Evolutionary conservation across 2,329 filamentous ascomycete species (phyloP), one percentile per base, ranked within the genome.

Genomic region (Trichoderma afroharzianum): DNA sequence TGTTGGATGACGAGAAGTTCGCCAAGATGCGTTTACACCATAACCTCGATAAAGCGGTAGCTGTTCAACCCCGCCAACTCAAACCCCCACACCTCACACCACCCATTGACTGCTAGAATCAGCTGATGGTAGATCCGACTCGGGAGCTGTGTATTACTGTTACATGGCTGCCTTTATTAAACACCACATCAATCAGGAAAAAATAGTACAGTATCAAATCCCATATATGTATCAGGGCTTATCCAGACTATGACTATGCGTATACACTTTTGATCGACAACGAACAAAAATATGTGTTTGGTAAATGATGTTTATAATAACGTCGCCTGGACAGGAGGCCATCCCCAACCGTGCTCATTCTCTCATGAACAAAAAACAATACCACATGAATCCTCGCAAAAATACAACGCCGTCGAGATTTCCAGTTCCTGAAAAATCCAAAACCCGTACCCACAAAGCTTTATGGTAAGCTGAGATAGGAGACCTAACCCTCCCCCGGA

Each of bases 401-500:
- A 74, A 70, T 74, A 75, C 72, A 79, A 80, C 78, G 78, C 78
- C 78, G 70, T 74, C 74, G 61, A 75, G 74, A 71, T 78, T 74
- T 62, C 69, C 58, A 73, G 73, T 72, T 76, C 72, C 74, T 74
- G 68, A 73, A 71, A 71, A 76, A 72, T 73, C 73, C 76, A 59
- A 67, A 68, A 73, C 71, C 64, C 73, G 30, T 74, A 74, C 73
- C 74, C 73, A 59, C 71, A 72, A 68, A 66, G 72, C 69, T 36
- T 43, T 32, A 47, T n/a, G 53, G 57, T 61, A 68, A 70, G 58
- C 62, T 71, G 59, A 68, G 73, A 74, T 77, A 70, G 71, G 73
- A 67, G 70, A 73, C 66, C 75, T 24, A 70, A 72, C 72, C 71
- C 72, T 64, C 24, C 71, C 72, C 71, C 72, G 72, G 68, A 70